phyloP scores from a whole-genome alignment of 2,329 filamentous ascomycete genomes.

The Neonectria punicea region DNA sequence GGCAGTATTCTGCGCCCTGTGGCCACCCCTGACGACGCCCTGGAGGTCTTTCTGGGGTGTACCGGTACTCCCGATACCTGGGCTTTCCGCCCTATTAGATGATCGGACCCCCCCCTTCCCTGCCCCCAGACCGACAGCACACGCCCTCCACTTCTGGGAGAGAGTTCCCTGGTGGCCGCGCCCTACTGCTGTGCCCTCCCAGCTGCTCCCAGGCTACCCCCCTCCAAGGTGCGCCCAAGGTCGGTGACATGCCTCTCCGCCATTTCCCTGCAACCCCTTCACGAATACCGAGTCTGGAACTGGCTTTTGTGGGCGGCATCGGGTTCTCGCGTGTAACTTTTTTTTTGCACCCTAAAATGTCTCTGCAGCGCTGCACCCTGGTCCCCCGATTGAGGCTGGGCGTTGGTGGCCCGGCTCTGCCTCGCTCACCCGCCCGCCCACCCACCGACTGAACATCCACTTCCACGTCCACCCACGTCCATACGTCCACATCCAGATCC shows the following conservation, averaged over 20 bases:
- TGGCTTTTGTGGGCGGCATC: conserved; percentile 23
- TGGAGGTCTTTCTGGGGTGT: conserved; percentile 19
- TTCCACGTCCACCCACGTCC: not conserved
- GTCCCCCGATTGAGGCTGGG: conserved; percentile 31
- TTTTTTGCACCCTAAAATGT: conserved; percentile 17
- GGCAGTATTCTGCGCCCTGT: not conserved
- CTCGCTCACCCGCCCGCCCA: conserved; percentile 17
- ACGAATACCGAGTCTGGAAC: conserved; percentile 37
- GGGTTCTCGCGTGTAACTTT: conserved; percentile 33
- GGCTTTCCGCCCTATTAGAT: not conserved
- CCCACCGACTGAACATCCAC: conserved; percentile 9
- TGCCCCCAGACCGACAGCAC: not conserved
- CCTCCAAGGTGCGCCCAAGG: conserved; percentile 1
- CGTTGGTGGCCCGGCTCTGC: conserved; percentile 20
- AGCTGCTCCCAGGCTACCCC: conserved; percentile 1
- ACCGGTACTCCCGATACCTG: conserved; percentile 17
- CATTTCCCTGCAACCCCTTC: conserved; percentile 31
- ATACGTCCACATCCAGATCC: too few relatives aligned
- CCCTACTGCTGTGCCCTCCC: not conserved
- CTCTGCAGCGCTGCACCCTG: conserved; percentile 21
- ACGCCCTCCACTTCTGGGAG: conserved; percentile 13
- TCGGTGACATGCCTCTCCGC: conserved; percentile 34
- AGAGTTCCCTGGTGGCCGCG: conserved; percentile 16
- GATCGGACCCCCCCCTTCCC: conserved; percentile 10
- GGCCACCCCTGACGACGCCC: conserved; percentile 1